Conservation (phyloP, 2,329 filamentous ascomycete species). For the Curvularia sp. region DNA sequence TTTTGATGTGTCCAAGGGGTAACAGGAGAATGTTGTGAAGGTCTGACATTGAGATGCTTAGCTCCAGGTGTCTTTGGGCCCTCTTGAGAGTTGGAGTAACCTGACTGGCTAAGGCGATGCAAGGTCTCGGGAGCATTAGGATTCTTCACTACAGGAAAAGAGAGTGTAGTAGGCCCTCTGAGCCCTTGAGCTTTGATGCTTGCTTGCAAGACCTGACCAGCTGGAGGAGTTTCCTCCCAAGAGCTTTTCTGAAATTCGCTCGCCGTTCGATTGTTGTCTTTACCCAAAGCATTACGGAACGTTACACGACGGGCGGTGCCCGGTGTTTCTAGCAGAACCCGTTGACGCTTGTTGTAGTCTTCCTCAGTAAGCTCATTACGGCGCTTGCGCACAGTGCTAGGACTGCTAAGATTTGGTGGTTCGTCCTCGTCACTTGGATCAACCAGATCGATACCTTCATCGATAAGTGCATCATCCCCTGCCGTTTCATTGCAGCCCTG, state of each 20-base stretch:
- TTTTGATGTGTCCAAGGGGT: conserved; percentile 48
- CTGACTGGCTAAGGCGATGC: conserved; percentile 71
- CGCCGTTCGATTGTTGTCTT: not conserved
- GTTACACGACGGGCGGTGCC: conserved; percentile 17
- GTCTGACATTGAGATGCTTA: conserved; percentile 28
- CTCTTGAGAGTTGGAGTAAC: conserved; percentile 58
- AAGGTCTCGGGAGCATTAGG: conserved; percentile 69
- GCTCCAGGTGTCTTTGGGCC: conserved; percentile 37
- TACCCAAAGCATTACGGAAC: conserved; percentile 18
- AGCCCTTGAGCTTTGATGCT: conserved; percentile 49
- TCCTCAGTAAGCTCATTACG: conserved; percentile 16
- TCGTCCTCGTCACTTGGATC: conserved; percentile 26
- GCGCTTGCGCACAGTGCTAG: conserved; percentile 30
- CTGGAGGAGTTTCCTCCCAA: conserved; percentile 20
- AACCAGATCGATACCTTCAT: conserved; percentile 31
- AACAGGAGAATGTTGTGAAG: conserved; percentile 30
- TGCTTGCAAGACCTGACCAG: conserved; percentile 50
- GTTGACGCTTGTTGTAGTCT: conserved; percentile 25
- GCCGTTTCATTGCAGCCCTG: conserved; percentile 12
- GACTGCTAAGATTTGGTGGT: conserved; percentile 7
- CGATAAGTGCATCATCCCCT: conserved; percentile 21
- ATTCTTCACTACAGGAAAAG: conserved; percentile 80
- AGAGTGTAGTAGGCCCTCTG: conserved; percentile 58
- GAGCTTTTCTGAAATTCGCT: conserved; percentile 6
- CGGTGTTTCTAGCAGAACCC: conserved; percentile 19